These are phyloP conservation scores for Xylariomycetidae sp. DNA, from an alignment of 2,329 filamentous ascomycete genomes.

Conservation along the genomic window DNA sequence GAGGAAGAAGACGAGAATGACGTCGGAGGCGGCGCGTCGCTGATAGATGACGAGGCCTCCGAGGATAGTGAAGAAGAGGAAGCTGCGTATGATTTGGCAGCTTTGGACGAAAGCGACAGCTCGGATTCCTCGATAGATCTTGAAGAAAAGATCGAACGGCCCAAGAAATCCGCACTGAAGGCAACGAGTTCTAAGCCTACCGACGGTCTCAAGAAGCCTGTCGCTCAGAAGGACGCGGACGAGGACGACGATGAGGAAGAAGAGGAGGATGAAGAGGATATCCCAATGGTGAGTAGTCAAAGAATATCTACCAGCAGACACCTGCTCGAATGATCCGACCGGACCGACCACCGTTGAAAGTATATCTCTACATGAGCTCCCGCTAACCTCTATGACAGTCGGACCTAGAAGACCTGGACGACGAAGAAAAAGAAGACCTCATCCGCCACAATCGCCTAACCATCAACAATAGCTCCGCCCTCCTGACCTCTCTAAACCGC, in stretches of 20 bases:
- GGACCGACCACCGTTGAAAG: no score
- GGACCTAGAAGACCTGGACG: slow-evolving; percentile 64
- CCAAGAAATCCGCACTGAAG: slow-evolving; percentile 39
- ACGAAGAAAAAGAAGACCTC: slow-evolving; percentile 70
- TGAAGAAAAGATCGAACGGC: slow-evolving; percentile 63
- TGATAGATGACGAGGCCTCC: slow-evolving; percentile 21
- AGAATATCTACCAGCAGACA: no score
- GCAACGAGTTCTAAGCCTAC: slow-evolving; percentile 32
- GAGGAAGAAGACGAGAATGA: slow-evolving; percentile 19
- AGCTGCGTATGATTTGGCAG: slow-evolving; percentile 46
- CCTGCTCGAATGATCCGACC: no score
- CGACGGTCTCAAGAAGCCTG: slow-evolving; percentile 34
- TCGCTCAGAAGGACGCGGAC: slow-evolving; percentile 24
- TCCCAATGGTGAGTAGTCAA: slow-evolving; percentile 85
- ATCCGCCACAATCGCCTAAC: slow-evolving; percentile 88
- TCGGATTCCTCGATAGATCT: slow-evolving; percentile 72
- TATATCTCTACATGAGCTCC: no score
- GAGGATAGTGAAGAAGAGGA: slow-evolving; percentile 25
- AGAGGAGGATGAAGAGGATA: slow-evolving; percentile 75
- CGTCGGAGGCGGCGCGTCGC: slow-evolving; percentile 15
- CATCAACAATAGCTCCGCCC: slow-evolving; percentile 93
- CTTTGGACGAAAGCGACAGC: slow-evolving; percentile 56
- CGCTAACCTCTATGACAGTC: no score
- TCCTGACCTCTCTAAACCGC: slow-evolving; percentile 74
- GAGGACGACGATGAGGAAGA: slow-evolving; percentile 41